Base-by-base conservation (phyloP, 495 filamentous ascomycete genomes). In the Trichoderma gamsii region DNA sequence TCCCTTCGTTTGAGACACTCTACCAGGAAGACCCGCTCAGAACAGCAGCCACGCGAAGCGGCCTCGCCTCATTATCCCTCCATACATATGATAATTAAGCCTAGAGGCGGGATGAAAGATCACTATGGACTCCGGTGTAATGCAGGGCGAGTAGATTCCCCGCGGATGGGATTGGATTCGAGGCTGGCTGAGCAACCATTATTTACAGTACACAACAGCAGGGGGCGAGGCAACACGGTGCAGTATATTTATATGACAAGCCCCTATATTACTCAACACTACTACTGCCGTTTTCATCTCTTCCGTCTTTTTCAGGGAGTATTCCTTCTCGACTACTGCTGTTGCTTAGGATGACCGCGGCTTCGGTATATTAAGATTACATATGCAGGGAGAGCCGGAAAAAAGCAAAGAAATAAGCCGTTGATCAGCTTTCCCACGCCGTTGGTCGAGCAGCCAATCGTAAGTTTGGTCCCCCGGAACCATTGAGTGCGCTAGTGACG, bases 401-500 rank as follows among this genome's bases (percentile, higher is more conserved):
- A 49, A 49, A 16, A 49, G 29, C 29, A 29, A 29, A 29, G 4
- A 29, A 29, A 29, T 29, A 56, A 11, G 43, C 43, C 43, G 0
- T 5, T 9, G 12, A 11, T 56, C 51, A 56, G 51, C 51, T 56
- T n/a, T 15, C 9, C 51, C 21, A 6, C n/a, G 51, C 51, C n/a
- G 51, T 56, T 56, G 51, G 51, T 56, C 18, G n/a, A 11, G 44
- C 44, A 15, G 44, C 44, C 44, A 49, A 49, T 49, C 9, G 5
- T 25, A n/a, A n/a, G n/a, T 1, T 56, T 12, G 16, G 8, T 11
- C 18, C 51, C n/a, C 3, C 51, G 9, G 51, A 21, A 25, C 51
- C 51, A 56, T 56, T 56, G n/a, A 56, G 8, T 56, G 51, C 51
- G 51, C 51, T 56, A 56, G 51, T 56, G 18, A 56, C 9, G n/a